Base-by-base conservation (phyloP, 2,329 filamentous ascomycete genomes). In the Neofusicoccum cordaticola region DNA sequence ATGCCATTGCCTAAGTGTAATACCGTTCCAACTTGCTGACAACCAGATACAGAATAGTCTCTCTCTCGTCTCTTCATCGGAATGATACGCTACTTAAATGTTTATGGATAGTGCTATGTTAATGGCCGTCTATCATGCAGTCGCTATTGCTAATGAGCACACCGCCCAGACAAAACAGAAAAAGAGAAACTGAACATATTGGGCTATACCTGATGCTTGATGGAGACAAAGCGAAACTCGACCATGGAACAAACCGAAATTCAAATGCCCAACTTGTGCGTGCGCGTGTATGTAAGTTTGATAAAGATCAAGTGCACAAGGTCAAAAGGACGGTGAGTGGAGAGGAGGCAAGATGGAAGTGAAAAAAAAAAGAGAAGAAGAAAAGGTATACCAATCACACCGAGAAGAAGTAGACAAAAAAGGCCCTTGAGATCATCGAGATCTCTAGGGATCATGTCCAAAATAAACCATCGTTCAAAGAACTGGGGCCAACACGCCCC, bases 101-200 rank as follows among this genome's bases (percentile, higher is more conserved):
- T 39, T 39, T 39, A 3, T 39, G 37, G 11, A 39, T 39, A 12
- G 50, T 45, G 56, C 42, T 60, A 48, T 60, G 27, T 34, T 37
- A 42, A 58, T 51, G 56, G 56, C 56, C 56, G 56, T 60, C 56
- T 60, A 60, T 47, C 56, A 60, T 60, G 56, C 56, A 60, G 56
- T 60, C 56, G 56, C 56, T 47, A 34, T 57, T 42, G 19, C 35
- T 56, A 56, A 17, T 58, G 41, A 47, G 27, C 56, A 60, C 56
- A 27, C 42, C 56, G 34, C 56, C 56, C 56, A 39, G 42, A 47
- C n/a, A 15, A 60, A 31, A 48, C 7, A 4, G 31, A 34, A 22
- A 60, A 31, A 7, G 27, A 31, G 6, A 31, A 31, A 31, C 1
- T 5, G 27, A 31, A 7, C 13, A 39, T 42, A 45, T 35, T 42